A percentile compares a stretch with the other conserved stretches of the same genome.
phyloP scores from a whole-genome alignment of 2,329 filamentous ascomycete species.

The Colletotrichum incanum region DNA sequence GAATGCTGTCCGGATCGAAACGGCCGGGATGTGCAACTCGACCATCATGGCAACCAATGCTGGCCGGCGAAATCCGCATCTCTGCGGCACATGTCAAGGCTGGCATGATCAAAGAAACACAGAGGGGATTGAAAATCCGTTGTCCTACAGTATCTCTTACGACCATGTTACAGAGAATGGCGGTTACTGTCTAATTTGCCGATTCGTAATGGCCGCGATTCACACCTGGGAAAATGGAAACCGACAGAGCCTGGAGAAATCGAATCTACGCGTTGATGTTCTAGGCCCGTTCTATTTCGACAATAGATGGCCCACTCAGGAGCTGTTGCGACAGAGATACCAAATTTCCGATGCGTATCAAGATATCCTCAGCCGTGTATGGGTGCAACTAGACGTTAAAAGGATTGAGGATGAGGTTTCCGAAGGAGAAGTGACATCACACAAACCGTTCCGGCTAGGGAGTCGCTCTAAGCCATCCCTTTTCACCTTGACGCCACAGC shows the following conservation, averaged over 20 bases:
- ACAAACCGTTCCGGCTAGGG: not conserved
- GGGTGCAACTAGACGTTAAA: not conserved
- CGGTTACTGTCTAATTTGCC: not conserved
- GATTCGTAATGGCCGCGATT: not conserved
- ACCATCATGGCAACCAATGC: too few relatives aligned
- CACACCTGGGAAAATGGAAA: not conserved
- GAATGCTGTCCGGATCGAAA: too few relatives aligned
- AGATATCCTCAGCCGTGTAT: not conserved
- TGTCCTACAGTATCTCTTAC: not conserved
- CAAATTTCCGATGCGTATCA: not conserved
- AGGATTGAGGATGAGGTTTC: not conserved
- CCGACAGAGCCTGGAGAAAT: not conserved
- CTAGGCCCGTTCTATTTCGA: not conserved
- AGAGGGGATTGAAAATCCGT: not conserved
- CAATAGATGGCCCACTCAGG: not conserved
- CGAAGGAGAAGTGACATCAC: not conserved
- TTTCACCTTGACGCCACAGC: not conserved
- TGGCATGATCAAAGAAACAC: not conserved
- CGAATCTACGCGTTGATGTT: not conserved
- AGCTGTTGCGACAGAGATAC: not conserved
- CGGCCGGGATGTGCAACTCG: too few relatives aligned
- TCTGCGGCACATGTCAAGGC: not conserved
- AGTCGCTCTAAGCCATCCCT: not conserved
- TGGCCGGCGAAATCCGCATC: not conserved
- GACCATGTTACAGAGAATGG: too few relatives aligned